Evolutionary conservation across 1,139 yeast genomes (phyloP), one percentile per base, ranked within the genome.

Genomic region (Saccharomyces pastorianus): DNA sequence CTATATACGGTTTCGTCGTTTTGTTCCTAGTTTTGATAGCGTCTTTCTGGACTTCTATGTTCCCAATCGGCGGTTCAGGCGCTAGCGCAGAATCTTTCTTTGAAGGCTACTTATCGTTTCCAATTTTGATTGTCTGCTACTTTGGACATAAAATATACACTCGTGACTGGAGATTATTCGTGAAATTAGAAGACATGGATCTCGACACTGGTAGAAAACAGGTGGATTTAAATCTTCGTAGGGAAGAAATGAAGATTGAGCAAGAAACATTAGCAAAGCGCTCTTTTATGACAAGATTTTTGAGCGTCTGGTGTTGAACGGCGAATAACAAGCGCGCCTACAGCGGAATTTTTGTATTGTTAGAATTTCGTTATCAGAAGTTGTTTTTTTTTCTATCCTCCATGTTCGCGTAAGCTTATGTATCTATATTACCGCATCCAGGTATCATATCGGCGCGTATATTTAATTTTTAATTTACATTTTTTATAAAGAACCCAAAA

Each of bases 21-120:
- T 74, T 78, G 62, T 58, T 76, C 46, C 64, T 83, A 55, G 85
- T 84, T 13, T 65, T 81, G 3, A 70, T 78, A 49, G 84, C 84
- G n/a, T 81, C 81, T 58, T 81, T 82, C 69, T 85, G 89, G 89
- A 77, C 83, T 57, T 88, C 90, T 6, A 73, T 85, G 52, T 84
- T 77, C 77, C 93, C 93, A 59, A 69, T 81, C 51, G 85, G 84
- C 34, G 53, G 61, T 23, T 34, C 55, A 5, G 75, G 59, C 23
- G 86, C 89, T 54, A 75, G 73, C 68, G 87, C 86, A 17, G 66
- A 71, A 51, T 73, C 71, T 51, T 85, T 85, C 76, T 84, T 85
- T 70, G 73, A 76, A 66, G 76, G 81, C 46, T 85, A 81, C 70
- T 74, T 85, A 64, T 83, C 88, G 48, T 78, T 78, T 53, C 86